Base-by-base conservation (phyloP, 2,329 filamentous ascomycete genomes). In the Cadophora gregata region DNA sequence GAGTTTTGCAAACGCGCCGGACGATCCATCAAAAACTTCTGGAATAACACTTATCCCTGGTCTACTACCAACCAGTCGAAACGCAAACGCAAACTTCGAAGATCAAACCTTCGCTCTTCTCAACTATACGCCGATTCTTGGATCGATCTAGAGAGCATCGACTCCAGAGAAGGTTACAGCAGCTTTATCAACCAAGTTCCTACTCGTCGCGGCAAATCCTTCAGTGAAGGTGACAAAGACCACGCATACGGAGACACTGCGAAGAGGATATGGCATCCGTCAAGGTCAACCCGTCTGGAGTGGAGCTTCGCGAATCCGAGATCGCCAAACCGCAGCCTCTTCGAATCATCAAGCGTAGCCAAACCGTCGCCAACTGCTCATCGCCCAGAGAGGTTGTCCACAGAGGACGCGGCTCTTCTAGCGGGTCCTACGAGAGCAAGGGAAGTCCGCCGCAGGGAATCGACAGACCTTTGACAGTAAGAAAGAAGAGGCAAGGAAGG, bases 271-370 rank as follows among this genome's bases (percentile, higher is more conserved):
- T 84, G 82, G 77, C 76, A 75, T 70, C 77, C 75, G 14, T 69
- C 59, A 62, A 71, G 71, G 59, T 69, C 67, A 51, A 73, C 59
- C 62, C 76, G 70, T 19, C 72, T 76, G 63, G 71, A 60, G 65
- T 77, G 74, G 78, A 77, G 72, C 69, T 79, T 75, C 69, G 73
- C 73, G 67, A 77, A 68, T 64, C 75, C 67, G 76, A 78, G 69
- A 73, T 76, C 60, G 64, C 74, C 48, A 72, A 71, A 64, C 81
- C 84, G 21, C 79, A 79, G 36, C 85, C 86, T 12, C 74, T 87
- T 38, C 81, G 82, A 48, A 84, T 87, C 72, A 74, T 81, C 72
- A 87, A 85, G 73, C 77, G 77, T 76, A 70, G 69, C 72, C 70
- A 72, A 63, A 73, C 70, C 75, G 67, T 77, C 63, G 56, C 73